phyloP scores from a whole-genome alignment of 495 filamentous ascomycete genomes.

The Podospora sp. region DNA sequence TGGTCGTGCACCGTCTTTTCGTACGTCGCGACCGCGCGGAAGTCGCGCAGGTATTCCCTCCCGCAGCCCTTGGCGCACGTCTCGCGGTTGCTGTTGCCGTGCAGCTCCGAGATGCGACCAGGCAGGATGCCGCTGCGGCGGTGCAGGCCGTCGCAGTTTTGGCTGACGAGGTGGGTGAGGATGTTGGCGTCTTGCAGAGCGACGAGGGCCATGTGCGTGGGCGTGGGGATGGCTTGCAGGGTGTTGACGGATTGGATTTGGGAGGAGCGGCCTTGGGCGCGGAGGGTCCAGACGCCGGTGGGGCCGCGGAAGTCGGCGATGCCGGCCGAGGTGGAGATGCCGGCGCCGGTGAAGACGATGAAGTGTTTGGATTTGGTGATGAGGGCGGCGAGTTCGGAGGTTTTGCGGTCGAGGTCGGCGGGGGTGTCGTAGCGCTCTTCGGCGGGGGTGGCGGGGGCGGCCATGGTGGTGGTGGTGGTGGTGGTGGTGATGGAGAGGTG shows the following conservation, averaged over 20 bases:
- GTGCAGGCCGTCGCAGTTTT: constrained; percentile 53
- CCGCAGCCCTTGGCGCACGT: constrained; percentile 45
- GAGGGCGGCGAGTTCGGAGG: constrained; percentile 35
- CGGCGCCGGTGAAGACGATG: constrained; percentile 51
- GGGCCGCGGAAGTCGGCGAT: constrained; percentile 53
- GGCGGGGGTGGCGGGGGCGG: constrained; percentile 41
- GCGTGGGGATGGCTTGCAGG: constrained; percentile 48
- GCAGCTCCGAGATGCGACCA: constrained; percentile 45
- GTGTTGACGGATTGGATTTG: constrained; percentile 35
- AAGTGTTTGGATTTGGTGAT: constrained; percentile 51
- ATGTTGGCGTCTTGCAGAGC: constrained; percentile 46
- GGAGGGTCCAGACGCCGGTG: constrained; percentile 47
- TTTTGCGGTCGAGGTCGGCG: constrained; percentile 39
- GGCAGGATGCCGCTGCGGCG: constrained; percentile 48
- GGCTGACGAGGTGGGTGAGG: constrained; percentile 48
- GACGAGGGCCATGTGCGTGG: constrained; percentile 53
- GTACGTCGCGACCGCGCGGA: constrained; percentile 49
- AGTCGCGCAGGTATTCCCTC: constrained; percentile 51
- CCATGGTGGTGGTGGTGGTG: constrained; percentile 28
- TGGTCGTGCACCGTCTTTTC: constrained; percentile 46
- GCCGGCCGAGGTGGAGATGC: constrained; percentile 50
- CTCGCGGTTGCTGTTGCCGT: constrained; percentile 52
- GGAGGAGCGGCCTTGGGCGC: constrained; percentile 40
- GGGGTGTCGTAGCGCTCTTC: constrained; percentile 41
- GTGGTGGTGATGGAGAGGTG: neutral